Conservation (phyloP, 2,329 filamentous ascomycete species). For the Paraphaeosphaeria minitans region DNA sequence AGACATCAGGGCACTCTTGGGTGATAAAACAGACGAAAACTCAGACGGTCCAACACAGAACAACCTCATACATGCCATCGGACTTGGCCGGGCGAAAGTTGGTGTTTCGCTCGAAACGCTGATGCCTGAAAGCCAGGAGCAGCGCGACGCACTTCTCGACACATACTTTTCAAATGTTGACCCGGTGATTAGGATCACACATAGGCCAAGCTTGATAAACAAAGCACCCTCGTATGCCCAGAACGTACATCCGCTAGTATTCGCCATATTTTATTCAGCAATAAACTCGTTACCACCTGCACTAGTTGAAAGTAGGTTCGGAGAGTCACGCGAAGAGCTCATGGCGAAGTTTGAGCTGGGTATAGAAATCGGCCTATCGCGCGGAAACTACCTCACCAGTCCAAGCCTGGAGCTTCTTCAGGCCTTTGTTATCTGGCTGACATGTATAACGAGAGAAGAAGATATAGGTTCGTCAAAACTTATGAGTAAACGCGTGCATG, state of each 20-base stretch:
- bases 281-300: conserved; percentile 42
- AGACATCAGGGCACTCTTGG: conserved; percentile 46
- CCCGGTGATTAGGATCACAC: conserved; percentile 44
- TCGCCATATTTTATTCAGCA: conserved; percentile 45
- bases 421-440: conserved; percentile 45
- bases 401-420: conserved; percentile 46
- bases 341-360: conserved; percentile 42
- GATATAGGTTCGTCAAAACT: conserved; percentile 40
- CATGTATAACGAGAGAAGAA: conserved; percentile 45
- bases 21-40: conserved; percentile 40
- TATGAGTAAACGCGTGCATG: neutral
- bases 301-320: conserved; percentile 37
- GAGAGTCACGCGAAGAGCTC: conserved; percentile 39
- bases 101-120: conserved; percentile 34
- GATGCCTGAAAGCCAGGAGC: conserved; percentile 37
- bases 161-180: conserved; percentile 46
- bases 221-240: conserved; percentile 35
- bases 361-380: conserved; percentile 42
- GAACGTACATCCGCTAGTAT: conserved; percentile 41
- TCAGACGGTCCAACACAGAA: conserved; percentile 34
- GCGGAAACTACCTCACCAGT: conserved; percentile 46
- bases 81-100: conserved; percentile 37
- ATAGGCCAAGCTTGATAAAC: conserved; percentile 38
- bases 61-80: conserved; percentile 39
- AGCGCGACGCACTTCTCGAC: conserved; percentile 40